Evolutionary conservation across 805 yeast genomes (phyloP).

Genomic region (Candida easanensis): DNA sequence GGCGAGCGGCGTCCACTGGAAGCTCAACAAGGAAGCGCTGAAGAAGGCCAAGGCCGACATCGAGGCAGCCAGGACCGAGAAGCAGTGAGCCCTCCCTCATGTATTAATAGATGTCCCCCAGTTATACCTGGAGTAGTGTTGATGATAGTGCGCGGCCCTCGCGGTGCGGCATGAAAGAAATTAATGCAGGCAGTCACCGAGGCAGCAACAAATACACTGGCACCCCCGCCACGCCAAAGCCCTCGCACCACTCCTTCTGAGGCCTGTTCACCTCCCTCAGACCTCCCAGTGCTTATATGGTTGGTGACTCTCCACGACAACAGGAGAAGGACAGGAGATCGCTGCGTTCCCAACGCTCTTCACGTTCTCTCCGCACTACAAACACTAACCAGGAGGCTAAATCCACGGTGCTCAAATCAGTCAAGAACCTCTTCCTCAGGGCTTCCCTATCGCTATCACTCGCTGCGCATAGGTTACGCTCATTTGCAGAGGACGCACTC

Average conservation of each 20-base stretch:
- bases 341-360: constrained; percentile 10
- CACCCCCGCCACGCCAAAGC: no score
- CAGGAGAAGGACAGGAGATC: constrained; percentile 6
- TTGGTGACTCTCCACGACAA: no score
- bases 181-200: no score
- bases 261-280: no score
- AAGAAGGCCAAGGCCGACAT: constrained; percentile 18
- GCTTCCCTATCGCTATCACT: constrained; percentile 38
- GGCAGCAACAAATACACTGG: no score
- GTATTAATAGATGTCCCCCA: no score
- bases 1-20: constrained; percentile 13
- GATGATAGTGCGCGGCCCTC: no score
- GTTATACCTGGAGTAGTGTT: no score
- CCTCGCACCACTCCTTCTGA: neutral
- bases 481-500: constrained; percentile 47
- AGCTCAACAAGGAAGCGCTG: constrained; percentile 23
- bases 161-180: no score
- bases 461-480: constrained; percentile 34
- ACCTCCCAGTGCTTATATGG: no score
- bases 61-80: constrained; percentile 5
- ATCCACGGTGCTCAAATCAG: constrained; percentile 14
- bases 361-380: constrained; percentile 9
- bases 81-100: no score
- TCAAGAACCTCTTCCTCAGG: constrained; percentile 35
- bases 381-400: neutral